phyloP scores from a whole-genome alignment of 2,329 filamentous ascomycete genomes.

The Alternaria novae-zelandiae region DNA sequence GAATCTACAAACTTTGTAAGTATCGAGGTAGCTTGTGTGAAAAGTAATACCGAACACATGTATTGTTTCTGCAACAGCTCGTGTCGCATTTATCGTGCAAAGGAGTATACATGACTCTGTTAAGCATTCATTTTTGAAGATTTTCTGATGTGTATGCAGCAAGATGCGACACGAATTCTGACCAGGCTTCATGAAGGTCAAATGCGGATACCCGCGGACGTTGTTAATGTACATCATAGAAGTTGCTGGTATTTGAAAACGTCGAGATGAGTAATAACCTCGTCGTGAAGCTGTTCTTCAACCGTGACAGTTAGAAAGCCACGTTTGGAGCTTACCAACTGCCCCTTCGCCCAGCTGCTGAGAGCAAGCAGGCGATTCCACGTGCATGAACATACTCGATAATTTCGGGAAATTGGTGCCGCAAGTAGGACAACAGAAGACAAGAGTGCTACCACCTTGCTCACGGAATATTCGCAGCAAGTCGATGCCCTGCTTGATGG shows the following conservation, averaged over 20 bases:
- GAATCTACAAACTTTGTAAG: neutral
- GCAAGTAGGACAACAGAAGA: slow-evolving; percentile 14
- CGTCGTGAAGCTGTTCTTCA: neutral
- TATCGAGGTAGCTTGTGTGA: neutral
- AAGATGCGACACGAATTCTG: neutral
- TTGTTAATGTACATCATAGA: neutral
- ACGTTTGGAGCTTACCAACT: neutral
- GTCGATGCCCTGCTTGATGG: neutral
- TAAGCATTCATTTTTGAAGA: accelerated
- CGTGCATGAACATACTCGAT: slow-evolving; percentile 20
- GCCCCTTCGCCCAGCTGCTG: slow-evolving; percentile 7
- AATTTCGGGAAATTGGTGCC: slow-evolving; percentile 11
- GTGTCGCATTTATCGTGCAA: neutral
- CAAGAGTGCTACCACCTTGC: neutral
- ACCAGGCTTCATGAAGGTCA: neutral
- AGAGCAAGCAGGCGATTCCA: slow-evolving; percentile 13
- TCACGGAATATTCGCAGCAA: neutral
- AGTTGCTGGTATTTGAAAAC: neutral
- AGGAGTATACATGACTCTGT: neutral
- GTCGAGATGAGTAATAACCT: neutral
- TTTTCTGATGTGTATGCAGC: neutral
- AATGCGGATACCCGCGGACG: neutral
- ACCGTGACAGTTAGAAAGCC: neutral
- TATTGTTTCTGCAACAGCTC: neutral
- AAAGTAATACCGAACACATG: neutral